phyloP scores from a whole-genome alignment of 2,329 filamentous ascomycete species.

The Penicillium sclerotigenum region DNA sequence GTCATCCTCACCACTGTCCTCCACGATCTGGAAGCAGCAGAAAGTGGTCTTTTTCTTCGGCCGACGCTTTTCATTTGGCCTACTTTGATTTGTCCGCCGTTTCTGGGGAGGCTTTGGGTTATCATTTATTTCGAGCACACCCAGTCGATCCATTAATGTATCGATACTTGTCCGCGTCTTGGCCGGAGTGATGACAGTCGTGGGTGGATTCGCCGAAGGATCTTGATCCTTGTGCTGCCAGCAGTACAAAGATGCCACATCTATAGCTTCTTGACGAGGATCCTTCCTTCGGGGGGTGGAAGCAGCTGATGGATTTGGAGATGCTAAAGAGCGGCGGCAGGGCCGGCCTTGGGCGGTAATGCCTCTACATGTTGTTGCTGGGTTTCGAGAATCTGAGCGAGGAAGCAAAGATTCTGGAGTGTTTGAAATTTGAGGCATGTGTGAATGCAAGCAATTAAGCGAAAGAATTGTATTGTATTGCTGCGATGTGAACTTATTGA shows the following conservation, averaged over 20 bases:
- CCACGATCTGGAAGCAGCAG: conserved; percentile 35
- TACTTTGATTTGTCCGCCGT: conserved; percentile 8
- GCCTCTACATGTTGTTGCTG: conserved; percentile 80
- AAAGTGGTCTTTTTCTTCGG: conserved; percentile 23
- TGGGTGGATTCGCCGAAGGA: conserved; percentile 18
- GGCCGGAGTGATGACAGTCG: conserved; percentile 38
- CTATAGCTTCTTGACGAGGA: conserved; percentile 24
- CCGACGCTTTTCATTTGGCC: conserved; percentile 14
- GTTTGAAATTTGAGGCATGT: conserved; percentile 64
- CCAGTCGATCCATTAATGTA: conserved; percentile 75
- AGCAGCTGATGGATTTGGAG: conserved; percentile 36
- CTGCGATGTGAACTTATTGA: not conserved
- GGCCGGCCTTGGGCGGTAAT: conserved; percentile 78
- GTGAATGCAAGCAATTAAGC: not conserved
- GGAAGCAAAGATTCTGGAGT: conserved; percentile 78
- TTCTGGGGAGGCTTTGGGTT: conserved; percentile 10
- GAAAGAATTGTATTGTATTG: not conserved
- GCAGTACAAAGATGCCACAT: conserved; percentile 63
- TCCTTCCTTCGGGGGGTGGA: conserved; percentile 26
- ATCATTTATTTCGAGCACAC: conserved; percentile 64
- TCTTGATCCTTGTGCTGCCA: conserved; percentile 96
- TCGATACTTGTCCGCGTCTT: conserved; percentile 77
- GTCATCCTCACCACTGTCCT: conserved; percentile 29
- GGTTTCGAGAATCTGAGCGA: conserved; percentile 80
- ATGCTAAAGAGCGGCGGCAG: conserved; percentile 69